phyloP scores from a whole-genome alignment of 441 rosid genomes.

The Populus trichocarpa region DNA sequence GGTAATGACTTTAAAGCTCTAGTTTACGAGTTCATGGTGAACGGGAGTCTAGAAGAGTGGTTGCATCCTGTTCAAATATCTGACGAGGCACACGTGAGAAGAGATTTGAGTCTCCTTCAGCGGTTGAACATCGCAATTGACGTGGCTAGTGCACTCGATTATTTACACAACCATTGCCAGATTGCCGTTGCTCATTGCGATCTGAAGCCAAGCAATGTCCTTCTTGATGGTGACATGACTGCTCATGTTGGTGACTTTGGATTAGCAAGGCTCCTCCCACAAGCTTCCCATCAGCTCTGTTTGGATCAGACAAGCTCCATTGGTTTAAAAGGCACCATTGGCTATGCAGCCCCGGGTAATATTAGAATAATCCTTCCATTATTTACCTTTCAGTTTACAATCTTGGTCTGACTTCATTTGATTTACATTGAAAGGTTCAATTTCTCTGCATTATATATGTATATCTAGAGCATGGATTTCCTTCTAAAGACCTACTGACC shows the following conservation, averaged over 20 bases:
- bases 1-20: background rate
- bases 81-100: background rate
- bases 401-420: background rate
- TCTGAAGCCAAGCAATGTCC: conserved; percentile 12
- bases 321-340: conserved; percentile 20
- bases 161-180: background rate
- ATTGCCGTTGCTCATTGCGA: conserved; percentile 4
- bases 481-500: no score
- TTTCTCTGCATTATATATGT: no score
- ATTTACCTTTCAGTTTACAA: background rate
- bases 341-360: conserved; percentile 23
- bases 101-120: background rate
- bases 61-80: background rate
- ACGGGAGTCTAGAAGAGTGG: conserved; percentile 14
- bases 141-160: background rate
- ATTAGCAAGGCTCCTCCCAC: conserved; percentile 4
- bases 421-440: background rate
- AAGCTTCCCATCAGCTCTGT: background rate
- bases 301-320: conserved; percentile 2
- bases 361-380: background rate
- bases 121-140: background rate
- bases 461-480: no score
- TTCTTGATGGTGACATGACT: conserved; percentile 7
- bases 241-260: conserved; percentile 26
- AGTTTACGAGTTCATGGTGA: conserved; percentile 7